Evolutionary conservation across 192 early-diverging fungal genomes (phyloP).

Genomic region (Rhizoclosmatium globosum): DNA sequence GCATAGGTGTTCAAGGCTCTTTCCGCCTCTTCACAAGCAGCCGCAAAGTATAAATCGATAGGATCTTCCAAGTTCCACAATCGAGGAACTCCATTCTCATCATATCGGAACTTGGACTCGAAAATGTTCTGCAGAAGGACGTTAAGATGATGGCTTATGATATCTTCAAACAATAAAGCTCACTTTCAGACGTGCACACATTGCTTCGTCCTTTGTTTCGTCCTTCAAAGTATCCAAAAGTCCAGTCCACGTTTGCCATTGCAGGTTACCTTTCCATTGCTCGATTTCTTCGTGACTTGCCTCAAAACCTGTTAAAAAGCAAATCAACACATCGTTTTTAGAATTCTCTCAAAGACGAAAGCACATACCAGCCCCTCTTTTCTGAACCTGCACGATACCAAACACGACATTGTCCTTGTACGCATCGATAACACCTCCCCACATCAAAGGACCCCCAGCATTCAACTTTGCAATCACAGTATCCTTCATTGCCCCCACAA

Average conservation of each 20-base stretch:
- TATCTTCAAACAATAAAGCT: not conserved
- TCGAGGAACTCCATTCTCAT: conserved; percentile 88
- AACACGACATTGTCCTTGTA: conserved; percentile 66
- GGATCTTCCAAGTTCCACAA: conserved; percentile 97
- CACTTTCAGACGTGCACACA: conserved; percentile 75
- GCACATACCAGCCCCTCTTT: conserved; percentile 35
- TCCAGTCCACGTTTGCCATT: conserved; percentile 74
- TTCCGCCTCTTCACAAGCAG: conserved; percentile 68
- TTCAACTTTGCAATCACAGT: conserved; percentile 74
- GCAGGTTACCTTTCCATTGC: not conserved
- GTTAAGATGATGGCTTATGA: too few species aligned
- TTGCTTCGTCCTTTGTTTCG: conserved; percentile 83
- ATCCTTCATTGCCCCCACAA: conserved; percentile 68
- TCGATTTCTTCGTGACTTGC: conserved; percentile 23
- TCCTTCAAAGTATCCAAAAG: conserved; percentile 78
- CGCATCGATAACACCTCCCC: conserved; percentile 69
- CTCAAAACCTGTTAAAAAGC: conserved; percentile 40
- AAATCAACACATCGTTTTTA: not conserved
- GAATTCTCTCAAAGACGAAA: not conserved
- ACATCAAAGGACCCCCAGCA: conserved; percentile 69
- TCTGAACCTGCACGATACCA: conserved; percentile 53
- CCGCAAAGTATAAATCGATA: conserved; percentile 86
- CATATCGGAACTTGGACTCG: conserved; percentile 94
- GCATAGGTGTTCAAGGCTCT: conserved; percentile 74
- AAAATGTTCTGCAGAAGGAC: conserved; percentile 59